These are phyloP conservation scores for Leucosporidium scottii DNA, from an alignment of 768 basidiomycete genomes.

Conservation along the genomic window DNA sequence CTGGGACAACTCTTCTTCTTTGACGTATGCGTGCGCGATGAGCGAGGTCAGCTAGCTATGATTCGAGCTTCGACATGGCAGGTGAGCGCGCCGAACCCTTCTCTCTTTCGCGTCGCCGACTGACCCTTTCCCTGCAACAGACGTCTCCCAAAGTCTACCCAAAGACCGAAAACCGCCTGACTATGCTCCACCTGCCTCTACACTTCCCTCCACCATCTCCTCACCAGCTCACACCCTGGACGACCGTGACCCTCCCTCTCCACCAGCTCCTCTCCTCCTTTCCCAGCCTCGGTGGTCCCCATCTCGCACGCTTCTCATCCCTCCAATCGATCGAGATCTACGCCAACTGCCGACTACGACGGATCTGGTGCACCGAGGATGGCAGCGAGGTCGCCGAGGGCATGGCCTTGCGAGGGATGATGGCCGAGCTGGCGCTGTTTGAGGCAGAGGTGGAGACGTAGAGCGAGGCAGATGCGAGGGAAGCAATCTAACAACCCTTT, in stretches of 20 bases:
- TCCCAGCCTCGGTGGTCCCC: neutral
- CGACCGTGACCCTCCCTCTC: slow-evolving; percentile 15
- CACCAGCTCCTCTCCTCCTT: slow-evolving; percentile 1
- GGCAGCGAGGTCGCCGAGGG: neutral
- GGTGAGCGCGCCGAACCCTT: neutral
- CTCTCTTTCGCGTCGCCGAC: neutral
- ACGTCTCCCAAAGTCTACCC: neutral
- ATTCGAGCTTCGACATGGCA: slow-evolving; percentile 21
- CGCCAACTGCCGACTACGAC: slow-evolving; percentile 13
- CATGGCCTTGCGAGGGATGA: neutral
- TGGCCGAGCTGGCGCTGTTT: slow-evolving; percentile 19
- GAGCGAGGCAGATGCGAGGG: neutral
- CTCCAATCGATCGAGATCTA: slow-evolving; percentile 15
- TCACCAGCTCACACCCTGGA: slow-evolving; percentile 17
- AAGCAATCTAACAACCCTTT: too few species aligned
- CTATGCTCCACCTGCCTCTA: slow-evolving; percentile 17
- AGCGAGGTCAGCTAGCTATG: neutral
- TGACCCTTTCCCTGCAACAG: neutral
- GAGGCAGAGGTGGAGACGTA: neutral
- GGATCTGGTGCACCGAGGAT: slow-evolving; percentile 20
- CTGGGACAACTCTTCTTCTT: slow-evolving; percentile 16
- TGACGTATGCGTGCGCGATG: slow-evolving; percentile 9
- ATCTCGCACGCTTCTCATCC: neutral
- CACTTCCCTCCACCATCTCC: neutral
- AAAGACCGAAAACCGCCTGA: neutral